These are phyloP conservation scores for Chlamydomonas urium DNA, from an alignment of 139 green algal genomes.

Conservation along the genomic window DNA sequence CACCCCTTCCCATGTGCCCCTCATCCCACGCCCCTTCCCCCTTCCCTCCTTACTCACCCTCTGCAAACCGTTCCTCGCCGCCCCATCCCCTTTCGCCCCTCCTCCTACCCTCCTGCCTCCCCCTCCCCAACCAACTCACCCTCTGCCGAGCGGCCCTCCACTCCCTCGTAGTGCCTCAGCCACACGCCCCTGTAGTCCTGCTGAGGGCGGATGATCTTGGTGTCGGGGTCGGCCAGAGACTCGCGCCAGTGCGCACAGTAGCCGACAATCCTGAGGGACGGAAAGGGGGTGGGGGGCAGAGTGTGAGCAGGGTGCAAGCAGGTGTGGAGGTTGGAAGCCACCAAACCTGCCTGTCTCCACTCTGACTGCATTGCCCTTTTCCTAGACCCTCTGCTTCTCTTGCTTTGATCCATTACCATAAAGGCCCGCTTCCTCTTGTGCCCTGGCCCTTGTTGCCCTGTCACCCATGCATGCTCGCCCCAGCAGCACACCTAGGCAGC, in stretches of 20 bases:
- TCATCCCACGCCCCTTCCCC: too few species aligned
- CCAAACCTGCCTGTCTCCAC: too few species aligned
- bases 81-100: too few species aligned
- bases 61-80: too few species aligned
- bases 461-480: not conserved
- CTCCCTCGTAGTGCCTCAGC: constrained; percentile 74
- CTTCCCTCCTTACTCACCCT: too few species aligned
- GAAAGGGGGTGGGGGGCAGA: not conserved
- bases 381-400: too few species aligned
- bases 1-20: too few species aligned
- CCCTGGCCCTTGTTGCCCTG: not conserved
- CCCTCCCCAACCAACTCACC: constrained; percentile 7
- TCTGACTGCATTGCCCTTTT: too few species aligned
- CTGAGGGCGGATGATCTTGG: constrained; percentile 95
- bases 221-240: constrained; percentile 89
- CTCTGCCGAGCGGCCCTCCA: constrained; percentile 32
- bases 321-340: not conserved
- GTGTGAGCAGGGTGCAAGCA: not conserved
- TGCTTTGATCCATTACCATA: too few species aligned
- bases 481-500: too few species aligned
- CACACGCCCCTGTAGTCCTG: constrained; percentile 94
- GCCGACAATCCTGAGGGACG: constrained; percentile 64
- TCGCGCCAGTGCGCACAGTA: constrained; percentile 98
- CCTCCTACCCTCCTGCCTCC: too few species aligned
- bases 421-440: not conserved